Evolutionary conservation across 139 green algal genomes (phyloP), one percentile per base, ranked within the genome.

Genomic region (Microglena sp.): DNA sequence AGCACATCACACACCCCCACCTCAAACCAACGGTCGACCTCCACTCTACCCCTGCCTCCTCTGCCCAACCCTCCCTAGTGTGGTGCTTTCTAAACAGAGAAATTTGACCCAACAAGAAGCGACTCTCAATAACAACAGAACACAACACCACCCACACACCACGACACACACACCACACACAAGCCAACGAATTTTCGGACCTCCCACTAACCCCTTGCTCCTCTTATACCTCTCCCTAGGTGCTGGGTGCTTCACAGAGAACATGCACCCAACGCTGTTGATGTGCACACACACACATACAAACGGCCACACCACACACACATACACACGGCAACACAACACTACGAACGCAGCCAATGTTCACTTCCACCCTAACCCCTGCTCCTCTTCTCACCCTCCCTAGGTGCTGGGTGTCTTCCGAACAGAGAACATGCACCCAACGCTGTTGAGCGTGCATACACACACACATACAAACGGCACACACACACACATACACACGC

Each of bases 251-350:
- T 75, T 83, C 33, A 92, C 85, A 1, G 82, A 90, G 77, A 78
- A 89, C 72, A 79, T 91, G 63, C 86, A 77, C 74, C 82, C 82
- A 1, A 87, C 78, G 64, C 78, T 91, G 11, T 77, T 92, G 33
- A 54, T 11, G 40, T 50, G 40, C 11, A 18, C 15, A 50, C 18
- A 18, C 40, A 11, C 40, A 50, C 40, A 50, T 50, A 50, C 40
- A 50, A 11, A 50, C 40, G 15, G 11, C 18, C 18, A 11, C 15
- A 50, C 40, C 40, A 50, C 40, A 50, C 11, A 11, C 18, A 11
- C 40, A 11, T 18, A 50, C 40, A 11, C 40, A 11, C 40, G 15
- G 15, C 40, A 11, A 11, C 11, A 50, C 40, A 50, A 11, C 40
- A 11, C 40, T 24, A 11, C 11, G 15, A 11, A 24, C 40, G 40